Evolutionary conservation across 78 protist species (phyloP).

Genomic region (Cavenderia fasciculata): DNA sequence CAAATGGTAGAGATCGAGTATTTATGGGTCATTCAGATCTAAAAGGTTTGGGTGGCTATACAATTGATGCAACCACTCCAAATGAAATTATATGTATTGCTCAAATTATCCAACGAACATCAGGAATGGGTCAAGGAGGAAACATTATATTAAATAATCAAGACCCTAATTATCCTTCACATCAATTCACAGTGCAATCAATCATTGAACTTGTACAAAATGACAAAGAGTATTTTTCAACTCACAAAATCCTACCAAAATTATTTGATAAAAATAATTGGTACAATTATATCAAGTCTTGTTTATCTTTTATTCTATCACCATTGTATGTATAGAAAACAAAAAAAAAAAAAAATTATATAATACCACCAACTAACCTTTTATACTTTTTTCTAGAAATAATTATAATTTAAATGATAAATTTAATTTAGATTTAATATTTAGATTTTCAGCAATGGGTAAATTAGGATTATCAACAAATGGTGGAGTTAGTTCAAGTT

Average conservation of each 20-base stretch:
- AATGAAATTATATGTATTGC: constrained; percentile 30
- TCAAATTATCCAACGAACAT: not conserved
- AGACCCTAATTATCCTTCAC: not conserved
- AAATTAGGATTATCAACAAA: constrained; percentile 3
- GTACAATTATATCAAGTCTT: constrained; percentile 30
- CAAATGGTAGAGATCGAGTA: constrained; percentile 68
- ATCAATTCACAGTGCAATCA: not conserved
- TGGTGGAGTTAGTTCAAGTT: constrained; percentile 72
- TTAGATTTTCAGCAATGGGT: constrained; percentile 15
- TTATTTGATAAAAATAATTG: too few species aligned
- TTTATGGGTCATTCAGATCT: constrained; percentile 78
- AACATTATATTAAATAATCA: not conserved
- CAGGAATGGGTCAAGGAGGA: not conserved
- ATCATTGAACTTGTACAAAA: too few species aligned
- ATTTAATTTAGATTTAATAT: too few species aligned
- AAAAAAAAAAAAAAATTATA: too few species aligned
- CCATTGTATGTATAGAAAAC: not conserved
- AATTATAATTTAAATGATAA: too few species aligned
- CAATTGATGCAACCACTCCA: constrained; percentile 45
- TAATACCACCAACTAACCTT: too few species aligned
- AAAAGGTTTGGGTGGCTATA: constrained; percentile 67
- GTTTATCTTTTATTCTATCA: constrained; percentile 19
- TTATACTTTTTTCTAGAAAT: too few species aligned
- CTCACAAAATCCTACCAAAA: too few species aligned
- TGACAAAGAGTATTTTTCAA: too few species aligned